phyloP scores from a whole-genome alignment of 2,329 filamentous ascomycete genomes.

The Aspergillus phoenicis region DNA sequence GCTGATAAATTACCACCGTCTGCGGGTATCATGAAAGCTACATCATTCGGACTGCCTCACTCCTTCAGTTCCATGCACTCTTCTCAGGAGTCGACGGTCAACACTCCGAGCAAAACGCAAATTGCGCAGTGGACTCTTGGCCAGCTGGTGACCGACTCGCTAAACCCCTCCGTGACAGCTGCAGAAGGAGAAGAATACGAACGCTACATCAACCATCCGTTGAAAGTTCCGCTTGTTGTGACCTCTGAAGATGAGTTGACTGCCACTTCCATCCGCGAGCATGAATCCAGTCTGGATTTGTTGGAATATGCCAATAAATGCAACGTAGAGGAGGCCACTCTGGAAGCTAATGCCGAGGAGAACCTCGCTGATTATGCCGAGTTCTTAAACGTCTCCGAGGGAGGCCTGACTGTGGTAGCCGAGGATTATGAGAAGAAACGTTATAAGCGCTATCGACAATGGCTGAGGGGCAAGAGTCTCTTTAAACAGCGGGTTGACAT shows the following conservation, averaged over 20 bases:
- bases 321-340: conserved; percentile 60
- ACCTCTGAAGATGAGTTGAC: conserved; percentile 46
- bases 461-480: conserved; percentile 90
- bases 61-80: conserved; percentile 24
- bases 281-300: conserved; percentile 64
- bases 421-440: conserved; percentile 89
- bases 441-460: conserved; percentile 95
- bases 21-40: conserved; percentile 62
- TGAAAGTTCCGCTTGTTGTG: conserved; percentile 74
- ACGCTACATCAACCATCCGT: conserved; percentile 84
- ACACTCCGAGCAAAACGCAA: conserved; percentile 75
- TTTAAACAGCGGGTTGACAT: conserved; percentile 78
- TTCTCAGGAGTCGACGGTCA: conserved; percentile 51
- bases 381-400: conserved; percentile 74
- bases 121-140: conserved; percentile 82
- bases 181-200: conserved; percentile 84
- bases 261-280: conserved; percentile 37
- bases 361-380: conserved; percentile 75
- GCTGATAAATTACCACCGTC: conserved; percentile 36
- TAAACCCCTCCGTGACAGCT: conserved; percentile 78
- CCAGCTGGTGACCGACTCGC: conserved; percentile 79
- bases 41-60: conserved; percentile 33
- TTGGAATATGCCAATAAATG: conserved; percentile 75
- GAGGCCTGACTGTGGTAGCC: conserved; percentile 82
- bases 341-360: conserved; percentile 56